Evolutionary conservation across 805 yeast species (phyloP).

Genomic region (Tanozyma kutaoensis): DNA sequence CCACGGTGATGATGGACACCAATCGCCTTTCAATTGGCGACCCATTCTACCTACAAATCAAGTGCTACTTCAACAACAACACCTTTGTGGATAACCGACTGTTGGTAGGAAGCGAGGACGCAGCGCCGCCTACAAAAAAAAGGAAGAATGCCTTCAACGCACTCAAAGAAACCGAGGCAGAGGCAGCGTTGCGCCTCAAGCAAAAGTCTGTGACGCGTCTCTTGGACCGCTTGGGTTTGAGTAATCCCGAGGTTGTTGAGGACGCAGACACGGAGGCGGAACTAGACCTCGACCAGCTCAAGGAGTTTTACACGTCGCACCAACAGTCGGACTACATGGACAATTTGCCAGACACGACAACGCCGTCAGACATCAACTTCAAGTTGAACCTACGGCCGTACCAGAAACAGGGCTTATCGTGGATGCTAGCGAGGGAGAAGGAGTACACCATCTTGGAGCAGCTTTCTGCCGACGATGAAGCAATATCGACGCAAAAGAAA

Average conservation of each 20-base stretch:
- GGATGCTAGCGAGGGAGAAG: slow-evolving; percentile 79
- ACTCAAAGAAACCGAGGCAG: slow-evolving; percentile 37
- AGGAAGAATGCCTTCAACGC: slow-evolving; percentile 11
- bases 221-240: slow-evolving; percentile 34
- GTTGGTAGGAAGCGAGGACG: slow-evolving; percentile 2
- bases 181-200: slow-evolving; percentile 34
- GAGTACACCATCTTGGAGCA: slow-evolving; percentile 34
- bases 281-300: slow-evolving; percentile 58
- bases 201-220: slow-evolving; percentile 43
- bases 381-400: slow-evolving; percentile 52
- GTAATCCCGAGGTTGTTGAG: slow-evolving; percentile 6
- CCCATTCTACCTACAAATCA: slow-evolving; percentile 54
- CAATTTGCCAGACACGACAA: slow-evolving; percentile 51
- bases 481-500: slow-evolving; percentile 14
- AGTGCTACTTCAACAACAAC: slow-evolving; percentile 39
- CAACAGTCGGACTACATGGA: slow-evolving; percentile 46
- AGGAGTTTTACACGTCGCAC: slow-evolving; percentile 60
- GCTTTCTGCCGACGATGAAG: slow-evolving; percentile 9
- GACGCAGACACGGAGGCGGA: slow-evolving; percentile 18
- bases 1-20: slow-evolving; percentile 46
- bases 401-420: slow-evolving; percentile 74
- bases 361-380: slow-evolving; percentile 34
- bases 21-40: slow-evolving; percentile 61
- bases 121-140: slow-evolving; percentile 5
- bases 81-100: slow-evolving; percentile 14